Percentiles rank a stretch among this genome's conserved stretches.
Conservation (phyloP, 1,139 yeast species). For the Nakaseomyces sp. region DNA sequence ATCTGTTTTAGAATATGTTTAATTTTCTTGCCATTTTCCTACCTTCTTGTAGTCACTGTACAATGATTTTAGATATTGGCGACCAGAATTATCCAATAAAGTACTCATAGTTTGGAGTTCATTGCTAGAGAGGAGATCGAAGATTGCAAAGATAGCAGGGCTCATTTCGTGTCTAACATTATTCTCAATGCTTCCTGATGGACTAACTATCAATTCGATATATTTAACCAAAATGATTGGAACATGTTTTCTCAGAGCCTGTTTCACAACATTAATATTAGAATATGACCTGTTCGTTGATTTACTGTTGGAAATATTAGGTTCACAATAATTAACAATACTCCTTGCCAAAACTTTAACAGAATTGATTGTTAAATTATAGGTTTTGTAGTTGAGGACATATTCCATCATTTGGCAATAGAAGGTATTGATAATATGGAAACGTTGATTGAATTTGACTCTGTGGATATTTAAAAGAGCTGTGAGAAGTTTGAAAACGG, state of each 20-base stretch:
- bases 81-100: slow-evolving; percentile 63
- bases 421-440: slow-evolving; percentile 51
- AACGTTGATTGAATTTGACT: slow-evolving; percentile 58
- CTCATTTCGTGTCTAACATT: slow-evolving; percentile 44
- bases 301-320: slow-evolving; percentile 30
- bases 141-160: slow-evolving; percentile 52
- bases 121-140: slow-evolving; percentile 58
- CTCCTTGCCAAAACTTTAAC: slow-evolving; percentile 51
- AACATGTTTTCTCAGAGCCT: slow-evolving; percentile 52
- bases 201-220: slow-evolving; percentile 43
- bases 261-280: slow-evolving; percentile 45
- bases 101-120: slow-evolving; percentile 62
- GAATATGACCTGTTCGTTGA: slow-evolving; percentile 40
- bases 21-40: slow-evolving; percentile 76
- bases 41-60: slow-evolving; percentile 65
- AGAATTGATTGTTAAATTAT: slow-evolving; percentile 13
- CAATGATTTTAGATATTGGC: slow-evolving; percentile 55
- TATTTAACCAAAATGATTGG: slow-evolving; percentile 54
- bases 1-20: too few species aligned
- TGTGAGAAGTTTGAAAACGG: background rate
- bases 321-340: slow-evolving; percentile 65
- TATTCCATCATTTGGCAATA: slow-evolving; percentile 30
- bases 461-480: slow-evolving; percentile 54
- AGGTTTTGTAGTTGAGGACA: slow-evolving; percentile 12
- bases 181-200: slow-evolving; percentile 36